Conservation (phyloP, 2,329 filamentous ascomycete genomes). For the Aquanectria penicillioides region DNA sequence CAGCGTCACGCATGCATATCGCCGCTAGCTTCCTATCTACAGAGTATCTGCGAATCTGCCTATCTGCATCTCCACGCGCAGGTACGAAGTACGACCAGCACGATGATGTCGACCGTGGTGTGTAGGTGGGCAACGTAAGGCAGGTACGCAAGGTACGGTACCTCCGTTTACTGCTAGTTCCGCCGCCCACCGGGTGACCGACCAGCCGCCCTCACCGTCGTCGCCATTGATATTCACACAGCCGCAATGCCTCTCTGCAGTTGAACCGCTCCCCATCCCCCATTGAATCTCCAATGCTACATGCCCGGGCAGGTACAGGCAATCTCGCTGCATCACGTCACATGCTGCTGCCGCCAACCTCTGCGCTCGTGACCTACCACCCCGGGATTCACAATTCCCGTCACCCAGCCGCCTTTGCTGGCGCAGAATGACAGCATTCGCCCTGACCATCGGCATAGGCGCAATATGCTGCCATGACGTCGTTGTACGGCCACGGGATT, state of each 20-base stretch:
- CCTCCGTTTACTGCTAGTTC: constrained; percentile 7
- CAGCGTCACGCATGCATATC: constrained; percentile 21
- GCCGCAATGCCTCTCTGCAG: constrained; percentile 13
- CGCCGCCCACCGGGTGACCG: not conserved
- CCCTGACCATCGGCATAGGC: constrained; percentile 11
- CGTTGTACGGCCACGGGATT: constrained; percentile 32
- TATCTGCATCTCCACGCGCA: not conserved
- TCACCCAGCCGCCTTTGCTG: constrained; percentile 30
- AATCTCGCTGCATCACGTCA: too few species aligned
- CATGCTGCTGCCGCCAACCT: constrained; percentile 7
- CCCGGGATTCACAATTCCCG: constrained; percentile 37
- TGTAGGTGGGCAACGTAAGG: not conserved
- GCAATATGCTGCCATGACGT: constrained; percentile 32
- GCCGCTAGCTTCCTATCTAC: too few species aligned
- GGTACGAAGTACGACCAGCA: not conserved
- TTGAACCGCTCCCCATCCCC: constrained; percentile 8
- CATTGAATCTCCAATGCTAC: constrained; percentile 25
- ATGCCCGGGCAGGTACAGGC: constrained; percentile 21
- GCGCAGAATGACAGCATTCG: constrained; percentile 19
- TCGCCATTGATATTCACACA: constrained; percentile 18
- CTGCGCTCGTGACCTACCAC: constrained; percentile 31
- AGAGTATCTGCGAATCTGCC: not conserved
- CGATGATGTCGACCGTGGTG: too few species aligned
- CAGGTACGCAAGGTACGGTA: constrained; percentile 14
- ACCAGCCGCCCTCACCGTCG: not conserved